Evolutionary conservation across 1,284 basidiomycete species (phyloP), one percentile per base, ranked within the genome.

Genomic region (Moesziomyces antarcticus): DNA sequence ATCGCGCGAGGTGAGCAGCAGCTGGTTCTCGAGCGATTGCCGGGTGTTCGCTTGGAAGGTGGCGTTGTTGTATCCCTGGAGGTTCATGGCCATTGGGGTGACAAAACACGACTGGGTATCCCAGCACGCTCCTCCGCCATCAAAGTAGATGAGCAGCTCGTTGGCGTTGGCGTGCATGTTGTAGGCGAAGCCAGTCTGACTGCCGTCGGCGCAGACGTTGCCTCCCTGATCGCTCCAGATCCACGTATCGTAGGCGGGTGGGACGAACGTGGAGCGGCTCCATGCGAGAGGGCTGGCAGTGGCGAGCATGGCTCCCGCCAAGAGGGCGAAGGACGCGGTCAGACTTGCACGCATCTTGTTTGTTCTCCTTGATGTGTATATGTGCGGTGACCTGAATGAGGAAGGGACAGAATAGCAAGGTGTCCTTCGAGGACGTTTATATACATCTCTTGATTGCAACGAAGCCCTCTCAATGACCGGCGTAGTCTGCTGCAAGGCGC

Each of bases 101-200:
- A 24, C 53, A 43, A 69, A 69, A 50, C 66, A 69, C 0, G 43
- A 33, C 20, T 62, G n/a, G 3, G 55, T 50, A 45, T 62, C 48
- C 59, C 66, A 62, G 49, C 66, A 69, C 13, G 55, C 55, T 55
- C 66, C 66, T 37, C 66, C 66, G 14, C 54, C 59, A 21, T 49
- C 51, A 37, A 69, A 47, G 50, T 48, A 69, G 44, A 69, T 51
- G 41, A 69, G 47, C 4, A 69, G 47, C 18, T 69, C 66, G 27
- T 54, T 58, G 33, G 59, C 43, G 20, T 55, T 50, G 21, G 58
- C 21, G 14, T 58, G 55, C 52, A 55, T 46, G 49, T 57, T 69
- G 59, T 56, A 56, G n/a, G 55, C 66, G 16, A 52, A 57, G 18
- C 66, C 66, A 3, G 59, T 58, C 18, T 35, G 50, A 35, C 66